Evolutionary conservation across 768 basidiomycete genomes (phyloP).

Genomic region (Kwoniella dejecticola): DNA sequence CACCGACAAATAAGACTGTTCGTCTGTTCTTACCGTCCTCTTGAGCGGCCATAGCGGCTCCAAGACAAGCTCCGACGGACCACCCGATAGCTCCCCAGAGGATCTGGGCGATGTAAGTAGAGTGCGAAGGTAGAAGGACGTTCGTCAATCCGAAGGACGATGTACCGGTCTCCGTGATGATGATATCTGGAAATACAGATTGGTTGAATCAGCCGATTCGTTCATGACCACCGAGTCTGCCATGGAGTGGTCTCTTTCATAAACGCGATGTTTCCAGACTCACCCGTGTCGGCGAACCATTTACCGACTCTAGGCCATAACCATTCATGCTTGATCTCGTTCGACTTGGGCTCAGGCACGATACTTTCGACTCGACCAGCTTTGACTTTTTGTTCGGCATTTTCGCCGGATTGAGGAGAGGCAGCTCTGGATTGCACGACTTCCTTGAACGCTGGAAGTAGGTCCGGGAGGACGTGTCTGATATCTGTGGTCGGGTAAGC

Average conservation of each 20-base stretch:
- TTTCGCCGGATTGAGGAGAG: constrained; percentile 29
- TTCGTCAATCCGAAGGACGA: constrained; percentile 83
- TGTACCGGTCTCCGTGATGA: constrained; percentile 88
- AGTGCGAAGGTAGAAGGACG: constrained; percentile 71
- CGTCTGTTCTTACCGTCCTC: constrained; percentile 64
- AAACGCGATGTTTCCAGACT: constrained; percentile 10
- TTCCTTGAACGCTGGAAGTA: constrained; percentile 44
- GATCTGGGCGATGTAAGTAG: constrained; percentile 62
- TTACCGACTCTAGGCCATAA: constrained; percentile 77
- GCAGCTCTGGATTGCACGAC: constrained; percentile 28
- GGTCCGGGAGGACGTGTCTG: constrained; percentile 51
- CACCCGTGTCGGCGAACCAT: constrained; percentile 71
- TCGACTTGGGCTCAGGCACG: constrained; percentile 25
- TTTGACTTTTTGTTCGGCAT: constrained; percentile 37
- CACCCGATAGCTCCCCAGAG: constrained; percentile 93
- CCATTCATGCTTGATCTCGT: constrained; percentile 72
- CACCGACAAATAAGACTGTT: constrained; percentile 78
- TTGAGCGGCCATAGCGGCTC: constrained; percentile 75
- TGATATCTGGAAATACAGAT: constrained; percentile 65
- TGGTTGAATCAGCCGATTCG: no score
- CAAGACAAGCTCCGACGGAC: constrained; percentile 73
- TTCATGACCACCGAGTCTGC: no score
- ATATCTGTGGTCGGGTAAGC: constrained; percentile 53
- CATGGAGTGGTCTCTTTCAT: no score
- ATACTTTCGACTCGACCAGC: constrained; percentile 30